phyloP scores from a whole-genome alignment of 2,329 filamentous ascomycete genomes.

The Tolypocladium nubicola region DNA sequence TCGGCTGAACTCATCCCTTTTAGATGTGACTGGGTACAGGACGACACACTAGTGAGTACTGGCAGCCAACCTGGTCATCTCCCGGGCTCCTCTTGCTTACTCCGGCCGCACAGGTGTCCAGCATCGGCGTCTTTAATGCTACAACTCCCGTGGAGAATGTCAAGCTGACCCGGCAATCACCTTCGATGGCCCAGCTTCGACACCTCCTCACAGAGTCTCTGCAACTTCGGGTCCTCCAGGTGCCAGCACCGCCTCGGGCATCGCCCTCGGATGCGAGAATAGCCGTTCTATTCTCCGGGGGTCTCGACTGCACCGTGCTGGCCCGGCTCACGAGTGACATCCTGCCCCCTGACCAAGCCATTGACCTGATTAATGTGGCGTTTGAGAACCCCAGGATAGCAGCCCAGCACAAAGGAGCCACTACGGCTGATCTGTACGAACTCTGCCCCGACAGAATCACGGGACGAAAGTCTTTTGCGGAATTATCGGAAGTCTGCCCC shows the following conservation, averaged over 20 bases:
- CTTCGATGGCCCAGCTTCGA: conserved; percentile 42
- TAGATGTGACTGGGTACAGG: conserved; percentile 19
- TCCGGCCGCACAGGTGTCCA: conserved; percentile 31
- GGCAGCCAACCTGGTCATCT: conserved; percentile 13
- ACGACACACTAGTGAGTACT: conserved; percentile 35
- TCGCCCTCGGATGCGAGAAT: conserved; percentile 38
- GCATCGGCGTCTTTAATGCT: conserved; percentile 43
- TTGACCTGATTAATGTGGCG: conserved; percentile 90
- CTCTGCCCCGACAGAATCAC: conserved; percentile 85
- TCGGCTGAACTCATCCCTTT: conserved; percentile 6
- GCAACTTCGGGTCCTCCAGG: conserved; percentile 49
- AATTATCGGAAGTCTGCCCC: conserved; percentile 61
- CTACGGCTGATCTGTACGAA: conserved; percentile 50
- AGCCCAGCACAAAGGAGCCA: conserved; percentile 33
- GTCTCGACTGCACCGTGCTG: conserved; percentile 83
- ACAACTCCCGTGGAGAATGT: conserved; percentile 24
- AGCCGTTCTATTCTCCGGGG: conserved; percentile 85
- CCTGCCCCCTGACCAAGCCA: conserved; percentile 53
- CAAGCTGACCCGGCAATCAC: conserved; percentile 21
- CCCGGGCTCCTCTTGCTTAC: conserved; percentile 22
- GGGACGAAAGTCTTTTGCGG: conserved; percentile 67
- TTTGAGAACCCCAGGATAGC: conserved; percentile 84
- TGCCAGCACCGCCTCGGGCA: conserved; percentile 46
- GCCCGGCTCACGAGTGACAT: conserved; percentile 73
- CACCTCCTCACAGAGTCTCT: conserved; percentile 51